A percentile compares a stretch with the other conserved stretches of the same genome.
Conservation (phyloP, 2,329 filamentous ascomycete species). For the Ilyonectria robusta region DNA sequence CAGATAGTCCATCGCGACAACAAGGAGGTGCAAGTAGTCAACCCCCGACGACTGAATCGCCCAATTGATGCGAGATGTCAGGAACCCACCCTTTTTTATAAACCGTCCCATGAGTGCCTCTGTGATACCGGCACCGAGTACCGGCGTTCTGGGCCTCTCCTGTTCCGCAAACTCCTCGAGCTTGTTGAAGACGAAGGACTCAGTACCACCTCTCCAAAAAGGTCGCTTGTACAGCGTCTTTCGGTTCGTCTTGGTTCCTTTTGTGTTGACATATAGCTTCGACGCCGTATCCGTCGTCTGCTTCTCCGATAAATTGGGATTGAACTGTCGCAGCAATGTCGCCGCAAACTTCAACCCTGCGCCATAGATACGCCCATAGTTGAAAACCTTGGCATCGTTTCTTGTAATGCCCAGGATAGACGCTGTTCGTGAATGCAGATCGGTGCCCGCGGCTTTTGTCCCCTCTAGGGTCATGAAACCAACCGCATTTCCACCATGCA, state of each 20-base stretch:
- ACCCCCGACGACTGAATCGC: slow-evolving; percentile 98
- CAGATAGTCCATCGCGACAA: slow-evolving; percentile 95
- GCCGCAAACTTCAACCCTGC: slow-evolving; percentile 94
- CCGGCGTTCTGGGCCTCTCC: slow-evolving; percentile 89
- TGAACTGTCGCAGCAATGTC: slow-evolving; percentile 93
- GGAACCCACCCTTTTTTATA: slow-evolving; percentile 90
- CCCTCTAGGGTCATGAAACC: slow-evolving; percentile 99
- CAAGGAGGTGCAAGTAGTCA: slow-evolving; percentile 94
- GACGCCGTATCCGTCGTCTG: slow-evolving; percentile 83
- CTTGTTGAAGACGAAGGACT: slow-evolving; percentile 98
- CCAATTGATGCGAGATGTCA: slow-evolving; percentile 98
- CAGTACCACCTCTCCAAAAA: slow-evolving; percentile 97
- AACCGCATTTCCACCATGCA: slow-evolving; percentile 96
- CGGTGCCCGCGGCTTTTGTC: slow-evolving; percentile 92
- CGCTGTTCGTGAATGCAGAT: slow-evolving; percentile 94
- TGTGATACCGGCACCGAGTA: slow-evolving; percentile 94
- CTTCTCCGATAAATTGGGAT: slow-evolving; percentile 83
- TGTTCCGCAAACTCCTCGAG: slow-evolving; percentile 98
- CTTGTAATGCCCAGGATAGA: slow-evolving; percentile 92
- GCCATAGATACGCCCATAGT: slow-evolving; percentile 99
- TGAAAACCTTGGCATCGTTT: slow-evolving; percentile 97
- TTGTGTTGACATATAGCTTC: slow-evolving; percentile 89
- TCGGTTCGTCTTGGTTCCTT: slow-evolving; percentile 86
- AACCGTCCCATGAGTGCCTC: slow-evolving; percentile 92
- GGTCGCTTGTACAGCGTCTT: slow-evolving; percentile 79